phyloP scores from a whole-genome alignment of 2,329 filamentous ascomycete species.

The Ilyonectria robusta region DNA sequence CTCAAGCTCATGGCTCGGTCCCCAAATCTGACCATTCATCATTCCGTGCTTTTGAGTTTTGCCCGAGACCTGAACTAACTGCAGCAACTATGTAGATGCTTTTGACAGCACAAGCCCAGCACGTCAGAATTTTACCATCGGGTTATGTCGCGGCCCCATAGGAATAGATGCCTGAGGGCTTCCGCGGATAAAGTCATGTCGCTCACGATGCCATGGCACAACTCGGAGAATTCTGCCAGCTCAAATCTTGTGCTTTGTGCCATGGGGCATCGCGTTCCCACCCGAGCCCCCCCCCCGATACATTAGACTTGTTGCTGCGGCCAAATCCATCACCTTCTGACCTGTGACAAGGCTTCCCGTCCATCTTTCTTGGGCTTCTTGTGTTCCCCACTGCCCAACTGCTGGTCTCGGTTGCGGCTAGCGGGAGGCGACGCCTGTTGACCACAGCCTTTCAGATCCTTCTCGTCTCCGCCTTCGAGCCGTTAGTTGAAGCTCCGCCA shows the following conservation, averaged over 20 bases:
- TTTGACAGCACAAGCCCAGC: background rate
- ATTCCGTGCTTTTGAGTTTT: background rate
- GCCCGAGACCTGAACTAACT: background rate
- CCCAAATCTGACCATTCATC: slow-evolving; percentile 18
- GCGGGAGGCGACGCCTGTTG: slow-evolving; percentile 4
- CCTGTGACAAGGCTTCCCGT: slow-evolving; percentile 19
- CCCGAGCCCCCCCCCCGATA: slow-evolving; percentile 15
- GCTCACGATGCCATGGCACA: slow-evolving; percentile 36
- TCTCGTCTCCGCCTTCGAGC: slow-evolving; percentile 4
- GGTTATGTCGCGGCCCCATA: background rate
- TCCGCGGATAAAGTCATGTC: slow-evolving; percentile 20
- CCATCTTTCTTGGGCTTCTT: slow-evolving; percentile 23
- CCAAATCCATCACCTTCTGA: slow-evolving; percentile 13
- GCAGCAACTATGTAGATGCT: background rate
- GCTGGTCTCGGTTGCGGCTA: slow-evolving; percentile 24
- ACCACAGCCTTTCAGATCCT: slow-evolving; percentile 3
- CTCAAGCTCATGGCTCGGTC: slow-evolving; percentile 9
- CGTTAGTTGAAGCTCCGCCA: slow-evolving; percentile 23
- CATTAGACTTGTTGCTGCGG: slow-evolving; percentile 6
- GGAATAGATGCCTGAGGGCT: background rate
- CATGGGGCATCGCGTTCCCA: slow-evolving; percentile 34
- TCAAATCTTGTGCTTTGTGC: slow-evolving; percentile 41
- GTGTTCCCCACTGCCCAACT: slow-evolving; percentile 28
- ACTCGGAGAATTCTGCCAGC: slow-evolving; percentile 48
- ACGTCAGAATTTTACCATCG: slow-evolving; percentile 1